Evolutionary conservation across 305 asterid genomes (phyloP).

Genomic region (Fraxinus xanthoxyloides): DNA sequence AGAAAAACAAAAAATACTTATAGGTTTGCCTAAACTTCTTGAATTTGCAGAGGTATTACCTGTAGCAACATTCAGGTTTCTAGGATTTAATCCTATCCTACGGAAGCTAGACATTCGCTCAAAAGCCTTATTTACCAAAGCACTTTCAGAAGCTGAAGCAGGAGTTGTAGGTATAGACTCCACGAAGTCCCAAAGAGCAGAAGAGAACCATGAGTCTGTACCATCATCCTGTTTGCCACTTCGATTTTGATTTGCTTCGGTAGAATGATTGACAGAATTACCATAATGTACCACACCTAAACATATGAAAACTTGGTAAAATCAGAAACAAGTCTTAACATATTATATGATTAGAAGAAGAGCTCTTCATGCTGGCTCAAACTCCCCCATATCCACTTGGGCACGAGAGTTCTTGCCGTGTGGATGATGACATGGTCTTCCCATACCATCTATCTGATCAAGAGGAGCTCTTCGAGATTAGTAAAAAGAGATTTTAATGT

Average conservation of each 20-base stretch:
- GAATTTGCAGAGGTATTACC: constrained; percentile 51
- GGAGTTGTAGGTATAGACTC: constrained; percentile 95
- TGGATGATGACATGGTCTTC: constrained; percentile 50
- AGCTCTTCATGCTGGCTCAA: constrained; percentile 87
- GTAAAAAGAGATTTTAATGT: constrained; percentile 27
- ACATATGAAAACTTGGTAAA: constrained; percentile 46
- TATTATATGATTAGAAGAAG: constrained; percentile 33
- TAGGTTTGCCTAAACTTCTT: constrained; percentile 39
- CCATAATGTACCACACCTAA: constrained; percentile 58
- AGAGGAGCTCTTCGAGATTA: constrained; percentile 48
- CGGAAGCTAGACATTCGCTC: constrained; percentile 72
- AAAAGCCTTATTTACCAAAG: constrained; percentile 57
- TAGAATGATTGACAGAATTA: constrained; percentile 36
- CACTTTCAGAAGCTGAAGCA: constrained; percentile 88
- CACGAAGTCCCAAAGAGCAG: constrained; percentile 80
- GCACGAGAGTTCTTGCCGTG: constrained; percentile 64
- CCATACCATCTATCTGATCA: constrained; percentile 86
- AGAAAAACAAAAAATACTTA: constrained; percentile 54
- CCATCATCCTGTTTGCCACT: constrained; percentile 44
- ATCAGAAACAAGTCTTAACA: constrained; percentile 40
- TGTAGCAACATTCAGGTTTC: constrained; percentile 43
- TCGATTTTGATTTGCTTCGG: constrained; percentile 47
- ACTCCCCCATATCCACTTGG: constrained; percentile 93
- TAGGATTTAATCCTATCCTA: constrained; percentile 45
- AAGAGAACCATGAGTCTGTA: constrained; percentile 69